phyloP scores from a whole-genome alignment of 164 flowering plant genomes.

The Liquidambar formosana region DNA sequence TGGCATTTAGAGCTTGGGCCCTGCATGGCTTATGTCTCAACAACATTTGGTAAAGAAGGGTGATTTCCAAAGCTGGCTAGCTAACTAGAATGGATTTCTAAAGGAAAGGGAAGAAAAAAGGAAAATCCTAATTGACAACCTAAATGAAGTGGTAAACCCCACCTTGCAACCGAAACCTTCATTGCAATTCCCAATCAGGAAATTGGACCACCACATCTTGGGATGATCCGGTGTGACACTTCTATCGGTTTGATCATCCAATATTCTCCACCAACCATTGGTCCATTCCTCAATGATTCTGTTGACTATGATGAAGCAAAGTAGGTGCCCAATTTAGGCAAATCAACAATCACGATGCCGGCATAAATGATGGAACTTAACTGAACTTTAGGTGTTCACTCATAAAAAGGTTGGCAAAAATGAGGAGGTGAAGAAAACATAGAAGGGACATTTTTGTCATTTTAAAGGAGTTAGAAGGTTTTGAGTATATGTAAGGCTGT shows the following conservation, averaged over 20 bases:
- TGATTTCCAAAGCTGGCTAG: background rate
- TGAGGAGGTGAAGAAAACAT: too few species aligned
- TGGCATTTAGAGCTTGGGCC: conserved; percentile 5
- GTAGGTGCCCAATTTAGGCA: conserved; percentile 4
- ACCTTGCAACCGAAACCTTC: background rate
- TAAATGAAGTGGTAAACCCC: background rate
- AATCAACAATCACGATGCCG: conserved; percentile 6
- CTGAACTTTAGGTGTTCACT: too few species aligned
- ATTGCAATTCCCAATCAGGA: background rate
- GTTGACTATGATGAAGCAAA: background rate
- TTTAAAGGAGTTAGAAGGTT: too few species aligned
- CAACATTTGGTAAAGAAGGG: background rate
- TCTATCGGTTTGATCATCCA: background rate
- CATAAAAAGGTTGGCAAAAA: too few species aligned
- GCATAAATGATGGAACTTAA: background rate
- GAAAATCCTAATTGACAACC: conserved; percentile 1
- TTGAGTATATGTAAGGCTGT: too few species aligned
- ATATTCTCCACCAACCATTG: conserved; percentile 5
- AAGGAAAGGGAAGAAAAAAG: background rate
- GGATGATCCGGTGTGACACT: background rate
- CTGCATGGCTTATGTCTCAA: conserved; percentile 4
- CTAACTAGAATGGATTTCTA: background rate
- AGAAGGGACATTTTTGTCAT: too few species aligned
- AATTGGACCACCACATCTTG: conserved; percentile 10
- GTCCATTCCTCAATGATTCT: background rate